phyloP scores from a whole-genome alignment of 2,329 filamentous ascomycete species.

The Amauroascus verrucosus region DNA sequence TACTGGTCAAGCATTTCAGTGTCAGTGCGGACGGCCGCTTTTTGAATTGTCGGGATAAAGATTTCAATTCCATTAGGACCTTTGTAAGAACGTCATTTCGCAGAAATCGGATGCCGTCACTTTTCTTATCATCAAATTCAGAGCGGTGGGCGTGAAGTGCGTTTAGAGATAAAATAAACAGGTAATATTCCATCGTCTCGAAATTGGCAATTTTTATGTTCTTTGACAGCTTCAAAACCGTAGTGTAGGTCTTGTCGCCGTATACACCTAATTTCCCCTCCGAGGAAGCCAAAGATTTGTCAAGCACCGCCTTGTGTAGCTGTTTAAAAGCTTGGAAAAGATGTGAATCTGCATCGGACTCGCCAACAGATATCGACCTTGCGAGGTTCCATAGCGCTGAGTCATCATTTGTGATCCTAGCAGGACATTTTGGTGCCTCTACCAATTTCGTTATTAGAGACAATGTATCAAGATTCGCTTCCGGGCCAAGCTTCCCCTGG shows the following conservation, averaged over 20 bases:
- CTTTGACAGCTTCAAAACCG: constrained; percentile 23
- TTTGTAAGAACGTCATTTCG: constrained; percentile 28
- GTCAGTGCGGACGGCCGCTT: constrained; percentile 25
- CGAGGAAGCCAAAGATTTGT: constrained; percentile 27
- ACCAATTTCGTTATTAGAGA: constrained; percentile 34
- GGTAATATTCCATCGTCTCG: constrained; percentile 30
- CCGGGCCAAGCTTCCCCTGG: constrained; percentile 19
- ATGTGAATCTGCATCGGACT: constrained; percentile 25
- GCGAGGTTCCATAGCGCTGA: constrained; percentile 31
- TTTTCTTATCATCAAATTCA: constrained; percentile 23
- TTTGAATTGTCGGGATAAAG: constrained; percentile 27
- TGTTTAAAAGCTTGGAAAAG: constrained; percentile 25
- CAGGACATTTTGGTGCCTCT: constrained; percentile 32
- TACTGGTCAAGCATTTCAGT: constrained; percentile 26
- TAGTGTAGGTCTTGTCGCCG: constrained; percentile 29
- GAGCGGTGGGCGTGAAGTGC: constrained; percentile 27
- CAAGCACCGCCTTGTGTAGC: constrained; percentile 27
- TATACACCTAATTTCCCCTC: constrained; percentile 27
- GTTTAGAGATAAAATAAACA: constrained; percentile 28
- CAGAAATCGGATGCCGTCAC: constrained; percentile 24
- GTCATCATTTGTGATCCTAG: constrained; percentile 28
- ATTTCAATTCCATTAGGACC: constrained; percentile 28
- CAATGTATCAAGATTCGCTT: constrained; percentile 26
- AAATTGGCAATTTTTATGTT: constrained; percentile 26
- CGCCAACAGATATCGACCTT: constrained; percentile 26